These are phyloP conservation scores for Triticum monococcum DNA, from an alignment of 176 grass and related monocot genomes.

Conservation along the genomic window DNA sequence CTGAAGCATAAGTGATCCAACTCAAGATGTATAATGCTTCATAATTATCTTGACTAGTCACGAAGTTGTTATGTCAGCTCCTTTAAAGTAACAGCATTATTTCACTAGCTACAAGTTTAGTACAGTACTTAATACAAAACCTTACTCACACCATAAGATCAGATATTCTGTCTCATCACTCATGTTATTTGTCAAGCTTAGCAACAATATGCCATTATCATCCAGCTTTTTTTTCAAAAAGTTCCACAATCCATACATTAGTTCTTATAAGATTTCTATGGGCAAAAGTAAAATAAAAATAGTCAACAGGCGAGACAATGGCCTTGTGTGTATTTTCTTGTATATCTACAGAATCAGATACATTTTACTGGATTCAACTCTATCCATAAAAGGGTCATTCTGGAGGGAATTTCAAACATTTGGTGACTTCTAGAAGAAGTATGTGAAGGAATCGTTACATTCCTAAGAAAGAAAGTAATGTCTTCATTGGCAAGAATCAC, in stretches of 20 bases:
- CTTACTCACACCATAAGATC: background rate
- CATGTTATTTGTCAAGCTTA: constrained; percentile 15
- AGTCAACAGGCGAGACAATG: background rate
- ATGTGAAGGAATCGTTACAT: background rate
- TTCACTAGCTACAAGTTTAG: constrained; percentile 13
- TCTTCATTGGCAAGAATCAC: background rate
- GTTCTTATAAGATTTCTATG: background rate
- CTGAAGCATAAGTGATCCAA: background rate
- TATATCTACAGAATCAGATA: background rate
- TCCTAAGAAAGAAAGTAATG: constrained; percentile 10
- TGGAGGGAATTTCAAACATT: background rate
- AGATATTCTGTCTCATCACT: background rate
- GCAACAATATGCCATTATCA: background rate
- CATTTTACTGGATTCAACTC: background rate
- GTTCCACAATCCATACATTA: constrained; percentile 3
- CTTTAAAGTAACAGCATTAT: background rate
- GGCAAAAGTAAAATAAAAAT: background rate
- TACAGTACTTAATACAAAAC: background rate
- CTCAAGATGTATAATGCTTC: background rate
- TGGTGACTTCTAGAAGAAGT: constrained; percentile 12
- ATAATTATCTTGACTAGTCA: background rate
- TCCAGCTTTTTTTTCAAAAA: background rate
- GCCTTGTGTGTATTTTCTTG: background rate
- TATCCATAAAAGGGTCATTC: background rate
- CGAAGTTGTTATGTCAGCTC: background rate